Percentiles rank a stretch among this genome's conserved stretches.
These are phyloP conservation scores for Pichia sp. DNA, from an alignment of 1,139 yeast species.

Conservation along the genomic window DNA sequence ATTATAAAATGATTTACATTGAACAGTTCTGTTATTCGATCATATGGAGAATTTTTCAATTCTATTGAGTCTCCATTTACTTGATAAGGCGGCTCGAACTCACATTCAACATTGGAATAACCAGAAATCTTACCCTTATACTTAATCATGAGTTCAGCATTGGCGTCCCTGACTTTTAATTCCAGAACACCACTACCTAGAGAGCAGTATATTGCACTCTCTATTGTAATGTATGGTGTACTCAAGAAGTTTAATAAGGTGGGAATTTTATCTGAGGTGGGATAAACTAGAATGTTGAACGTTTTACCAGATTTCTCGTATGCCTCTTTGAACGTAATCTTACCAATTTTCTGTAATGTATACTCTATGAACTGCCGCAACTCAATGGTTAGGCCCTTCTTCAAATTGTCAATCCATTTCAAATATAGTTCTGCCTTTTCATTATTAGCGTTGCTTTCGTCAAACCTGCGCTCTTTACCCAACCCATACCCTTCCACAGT, in stretches of 20 bases:
- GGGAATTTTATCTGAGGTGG: slow-evolving; percentile 69
- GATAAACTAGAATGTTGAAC: slow-evolving; percentile 82
- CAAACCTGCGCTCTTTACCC: slow-evolving; percentile 52
- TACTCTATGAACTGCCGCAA: slow-evolving; percentile 72
- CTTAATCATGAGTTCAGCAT: slow-evolving; percentile 61
- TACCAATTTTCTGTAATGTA: slow-evolving; percentile 73
- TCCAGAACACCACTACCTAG: slow-evolving; percentile 62
- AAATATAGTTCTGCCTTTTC: slow-evolving; percentile 7
- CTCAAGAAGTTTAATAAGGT: slow-evolving; percentile 85
- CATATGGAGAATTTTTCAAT: slow-evolving; percentile 42
- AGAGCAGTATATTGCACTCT: slow-evolving; percentile 75
- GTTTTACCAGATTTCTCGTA: slow-evolving; percentile 79
- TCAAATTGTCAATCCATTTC: slow-evolving; percentile 23
- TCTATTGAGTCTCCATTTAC: slow-evolving; percentile 14
- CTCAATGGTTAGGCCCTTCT: slow-evolving; percentile 82
- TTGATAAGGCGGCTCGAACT: slow-evolving; percentile 46
- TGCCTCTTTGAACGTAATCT: slow-evolving; percentile 90
- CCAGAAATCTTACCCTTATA: slow-evolving; percentile 45
- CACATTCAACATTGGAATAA: slow-evolving; percentile 16
- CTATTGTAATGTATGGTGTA: slow-evolving; percentile 86
- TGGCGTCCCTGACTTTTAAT: slow-evolving; percentile 25
- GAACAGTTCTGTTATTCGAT: slow-evolving; percentile 82
- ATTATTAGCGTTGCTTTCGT: background rate
- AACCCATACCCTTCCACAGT: slow-evolving; percentile 7
- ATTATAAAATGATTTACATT: slow-evolving; percentile 90